Base-by-base conservation (phyloP, 805 yeast species). In the Myxozyma monticola region DNA sequence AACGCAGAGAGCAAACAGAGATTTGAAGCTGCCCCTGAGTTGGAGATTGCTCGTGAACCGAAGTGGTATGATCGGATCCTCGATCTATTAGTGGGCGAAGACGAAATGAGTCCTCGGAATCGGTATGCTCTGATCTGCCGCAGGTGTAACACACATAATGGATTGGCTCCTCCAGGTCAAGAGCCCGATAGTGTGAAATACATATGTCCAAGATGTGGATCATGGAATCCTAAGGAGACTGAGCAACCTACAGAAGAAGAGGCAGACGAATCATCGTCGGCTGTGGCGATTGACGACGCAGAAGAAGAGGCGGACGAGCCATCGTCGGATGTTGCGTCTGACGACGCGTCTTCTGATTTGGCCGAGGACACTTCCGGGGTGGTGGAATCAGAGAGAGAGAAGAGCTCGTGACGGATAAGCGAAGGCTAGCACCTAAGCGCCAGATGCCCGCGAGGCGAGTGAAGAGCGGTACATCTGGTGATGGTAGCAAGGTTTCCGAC, bases 161-260 rank as follows among this genome's bases (percentile, higher is more conserved):
- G 96, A 1, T 72, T 87, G 38, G 95, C 95, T 0, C 86, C 88
- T 3, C 88, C 86, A 1, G 84, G 84, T 6, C 69, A 75, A 51
- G 53, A 64, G 2, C 84, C 91, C 0, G 61, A 59, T 1, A 61
- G 65, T 4, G 79, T 85, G 7, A 68, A 66, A 44, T 87, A 83
- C 60, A 62, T 71, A 1, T 87, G 96, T 68, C 85, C 88, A 7
- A 67, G 68, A 20, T 86, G 95, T 67, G 85, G 84, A 12, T 25
- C 15, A 20, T 41, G 45, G 48, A 60, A 60, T 33, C 60, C 49
- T 20, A 28, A 25, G 20, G 30, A 18, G n/a, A 21, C 31, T 17
- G 17, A 29, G 18, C 18, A 26, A 7, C 14, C 20, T 7, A 25
- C 15, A 3, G 37, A 4, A 3, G 43, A 15, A 20, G 15, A 39